A percentile compares a stretch with the other conserved stretches of the same genome.
These are phyloP conservation scores for Amanita muscaria DNA, from an alignment of 768 basidiomycete species.

Conservation along the genomic window DNA sequence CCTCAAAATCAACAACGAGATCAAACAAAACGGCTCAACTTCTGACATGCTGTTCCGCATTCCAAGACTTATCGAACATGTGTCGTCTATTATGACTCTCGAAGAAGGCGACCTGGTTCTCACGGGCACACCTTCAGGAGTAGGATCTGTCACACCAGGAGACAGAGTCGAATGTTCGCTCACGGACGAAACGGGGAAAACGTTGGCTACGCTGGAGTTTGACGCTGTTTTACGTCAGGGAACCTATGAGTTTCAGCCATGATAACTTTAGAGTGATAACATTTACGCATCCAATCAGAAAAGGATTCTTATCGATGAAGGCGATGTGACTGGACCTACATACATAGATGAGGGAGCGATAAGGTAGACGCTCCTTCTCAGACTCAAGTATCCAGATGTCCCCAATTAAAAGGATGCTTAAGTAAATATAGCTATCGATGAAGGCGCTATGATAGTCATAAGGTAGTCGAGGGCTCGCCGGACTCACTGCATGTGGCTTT, in stretches of 20 bases:
- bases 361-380: no score
- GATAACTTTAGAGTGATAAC: no score
- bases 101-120: slow-evolving; percentile 93
- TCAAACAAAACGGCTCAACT: slow-evolving; percentile 80
- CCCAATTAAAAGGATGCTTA: no score
- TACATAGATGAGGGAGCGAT: no score
- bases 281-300: no score
- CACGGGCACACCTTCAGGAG: slow-evolving; percentile 89
- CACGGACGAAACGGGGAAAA: slow-evolving; percentile 42
- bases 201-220: slow-evolving; percentile 58
- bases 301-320: no score
- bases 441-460: no score
- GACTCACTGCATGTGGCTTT: no score
- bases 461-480: no score
- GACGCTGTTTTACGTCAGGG: slow-evolving; percentile 56
- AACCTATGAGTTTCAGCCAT: slow-evolving; percentile 33
- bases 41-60: slow-evolving; percentile 90
- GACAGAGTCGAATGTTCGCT: slow-evolving; percentile 75
- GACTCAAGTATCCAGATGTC: no score
- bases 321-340: no score
- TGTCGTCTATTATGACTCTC: slow-evolving; percentile 95
- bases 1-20: slow-evolving; percentile 46
- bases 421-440: no score
- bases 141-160: slow-evolving; percentile 67
- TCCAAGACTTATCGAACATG: slow-evolving; percentile 78